These are phyloP conservation scores for Pleurozium schreberi DNA, from an alignment of 225 moss, liverwort and hornwort genomes.

Conservation along the genomic window DNA sequence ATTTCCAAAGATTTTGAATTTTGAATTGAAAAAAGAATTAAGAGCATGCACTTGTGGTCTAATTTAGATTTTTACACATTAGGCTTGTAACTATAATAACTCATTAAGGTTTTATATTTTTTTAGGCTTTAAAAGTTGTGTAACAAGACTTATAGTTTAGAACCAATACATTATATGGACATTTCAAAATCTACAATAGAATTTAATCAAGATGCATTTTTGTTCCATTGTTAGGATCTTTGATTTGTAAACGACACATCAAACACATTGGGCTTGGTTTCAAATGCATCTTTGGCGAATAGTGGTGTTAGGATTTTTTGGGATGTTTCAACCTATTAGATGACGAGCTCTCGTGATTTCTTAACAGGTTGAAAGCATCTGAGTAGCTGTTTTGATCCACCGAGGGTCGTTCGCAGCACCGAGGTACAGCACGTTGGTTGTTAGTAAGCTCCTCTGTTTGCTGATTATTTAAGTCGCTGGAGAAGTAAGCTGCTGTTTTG, in stretches of 20 bases:
- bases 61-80: no score
- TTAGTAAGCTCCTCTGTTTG: no score
- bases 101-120: background rate
- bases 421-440: no score
- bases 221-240: no score
- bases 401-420: no score
- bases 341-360: no score
- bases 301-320: background rate
- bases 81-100: background rate
- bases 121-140: background rate
- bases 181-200: background rate
- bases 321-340: background rate
- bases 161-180: background rate
- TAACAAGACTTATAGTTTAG: background rate
- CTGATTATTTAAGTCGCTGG: background rate
- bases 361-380: no score
- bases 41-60: no score
- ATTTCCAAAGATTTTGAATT: background rate
- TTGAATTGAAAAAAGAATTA: background rate
- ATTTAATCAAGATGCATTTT: background rate
- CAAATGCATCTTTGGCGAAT: background rate
- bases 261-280: rapidly evolving
- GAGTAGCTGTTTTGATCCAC: no score
- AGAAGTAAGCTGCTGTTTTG: background rate
- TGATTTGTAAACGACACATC: rapidly evolving